These are phyloP conservation scores for Mycena maculata DNA, from an alignment of 768 basidiomycete species.

Conservation along the genomic window DNA sequence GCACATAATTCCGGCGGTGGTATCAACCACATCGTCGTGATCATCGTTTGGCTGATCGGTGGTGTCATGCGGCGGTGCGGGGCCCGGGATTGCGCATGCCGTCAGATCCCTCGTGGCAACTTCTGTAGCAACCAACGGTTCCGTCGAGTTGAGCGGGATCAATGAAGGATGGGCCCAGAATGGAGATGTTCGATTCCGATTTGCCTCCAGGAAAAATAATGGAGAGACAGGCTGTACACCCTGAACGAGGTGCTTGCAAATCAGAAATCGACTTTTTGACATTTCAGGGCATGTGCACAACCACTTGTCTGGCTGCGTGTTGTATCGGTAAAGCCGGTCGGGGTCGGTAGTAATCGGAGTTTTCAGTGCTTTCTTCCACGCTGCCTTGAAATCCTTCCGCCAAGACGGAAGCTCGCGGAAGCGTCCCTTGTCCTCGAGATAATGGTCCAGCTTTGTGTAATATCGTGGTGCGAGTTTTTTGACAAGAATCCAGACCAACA, in stretches of 20 bases:
- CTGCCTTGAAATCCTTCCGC: too few relatives aligned
- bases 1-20: neutral
- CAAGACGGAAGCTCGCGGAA: too few relatives aligned
- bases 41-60: neutral
- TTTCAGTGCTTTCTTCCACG: too few relatives aligned
- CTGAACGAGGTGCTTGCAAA: slow-evolving; percentile 1
- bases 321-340: too few relatives aligned
- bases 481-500: slow-evolving; percentile 46
- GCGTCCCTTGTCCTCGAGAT: too few relatives aligned
- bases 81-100: too few relatives aligned
- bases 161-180: neutral
- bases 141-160: neutral
- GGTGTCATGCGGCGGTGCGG: neutral
- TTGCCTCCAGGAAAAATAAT: neutral
- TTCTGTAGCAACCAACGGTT: neutral
- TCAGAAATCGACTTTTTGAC: neutral
- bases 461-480: slow-evolving; percentile 25
- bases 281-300: neutral
- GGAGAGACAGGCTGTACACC: neutral
- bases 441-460: slow-evolving; percentile 1
- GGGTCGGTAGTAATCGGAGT: too few relatives aligned
- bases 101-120: neutral
- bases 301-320: neutral
- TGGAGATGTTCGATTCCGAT: neutral
- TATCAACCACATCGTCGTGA: neutral